Percentiles rank a stretch among this genome's conserved stretches.
These are phyloP conservation scores for Dendrocalamus latiflorus DNA, from an alignment of 202 grass and related monocot genomes.

Conservation along the genomic window DNA sequence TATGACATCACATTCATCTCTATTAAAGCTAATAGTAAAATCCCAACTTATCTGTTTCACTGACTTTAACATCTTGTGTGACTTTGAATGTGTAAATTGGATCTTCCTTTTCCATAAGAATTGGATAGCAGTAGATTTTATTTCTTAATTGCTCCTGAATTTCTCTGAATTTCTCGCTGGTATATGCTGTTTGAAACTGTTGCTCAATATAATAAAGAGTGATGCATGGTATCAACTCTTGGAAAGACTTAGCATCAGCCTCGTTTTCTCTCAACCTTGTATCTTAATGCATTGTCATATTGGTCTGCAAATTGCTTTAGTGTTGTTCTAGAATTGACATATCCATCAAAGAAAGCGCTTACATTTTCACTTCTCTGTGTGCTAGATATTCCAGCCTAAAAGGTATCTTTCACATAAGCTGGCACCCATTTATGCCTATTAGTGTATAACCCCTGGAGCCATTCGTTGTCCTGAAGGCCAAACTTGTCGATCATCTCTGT, in stretches of 20 bases:
- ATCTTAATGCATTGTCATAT: slow-evolving; percentile 38
- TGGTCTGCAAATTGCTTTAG: slow-evolving; percentile 19
- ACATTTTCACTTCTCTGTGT: no score
- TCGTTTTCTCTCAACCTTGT: slow-evolving; percentile 2
- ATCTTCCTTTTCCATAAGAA: slow-evolving; percentile 28
- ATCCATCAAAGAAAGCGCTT: no score
- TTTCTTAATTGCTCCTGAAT: slow-evolving; percentile 44
- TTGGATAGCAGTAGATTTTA: slow-evolving; percentile 37
- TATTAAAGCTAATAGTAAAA: slow-evolving; percentile 18
- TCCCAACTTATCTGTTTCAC: slow-evolving; percentile 5
- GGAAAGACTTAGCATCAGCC: slow-evolving; percentile 31
- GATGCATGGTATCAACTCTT: slow-evolving; percentile 32
- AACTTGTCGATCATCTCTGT: not conserved
- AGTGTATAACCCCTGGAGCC: not conserved
- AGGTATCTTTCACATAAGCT: no score
- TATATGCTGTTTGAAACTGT: slow-evolving; percentile 37
- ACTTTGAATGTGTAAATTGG: slow-evolving; percentile 24
- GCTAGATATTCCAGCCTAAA: no score
- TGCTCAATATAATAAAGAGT: slow-evolving; percentile 39
- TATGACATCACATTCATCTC: slow-evolving; percentile 14
- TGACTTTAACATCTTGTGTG: slow-evolving; percentile 19
- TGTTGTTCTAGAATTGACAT: no score
- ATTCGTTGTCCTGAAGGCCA: not conserved
- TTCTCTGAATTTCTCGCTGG: slow-evolving; percentile 29
- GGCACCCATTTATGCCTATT: no score